Evolutionary conservation across 2,329 filamentous ascomycete species (phyloP).

Genomic region (Colletotrichum gigasporum): DNA sequence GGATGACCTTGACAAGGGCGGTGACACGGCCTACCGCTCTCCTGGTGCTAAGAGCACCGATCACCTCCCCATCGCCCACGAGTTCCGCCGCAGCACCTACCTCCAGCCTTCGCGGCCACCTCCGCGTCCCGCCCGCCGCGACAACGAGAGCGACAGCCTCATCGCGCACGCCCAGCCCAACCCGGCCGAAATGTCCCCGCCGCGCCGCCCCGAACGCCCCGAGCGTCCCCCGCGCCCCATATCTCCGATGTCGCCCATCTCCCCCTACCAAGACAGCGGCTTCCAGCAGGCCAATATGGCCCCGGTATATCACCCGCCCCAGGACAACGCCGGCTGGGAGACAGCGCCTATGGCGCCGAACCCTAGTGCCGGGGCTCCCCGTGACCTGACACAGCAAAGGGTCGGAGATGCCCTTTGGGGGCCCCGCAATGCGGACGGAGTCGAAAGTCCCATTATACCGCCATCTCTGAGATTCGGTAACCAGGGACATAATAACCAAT

Average conservation of each 20-base stretch:
- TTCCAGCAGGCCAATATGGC: slow-evolving; percentile 11
- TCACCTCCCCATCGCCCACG: slow-evolving; percentile 48
- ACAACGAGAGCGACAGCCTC: slow-evolving; percentile 54
- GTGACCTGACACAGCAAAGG: slow-evolving; percentile 41
- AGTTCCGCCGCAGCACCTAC: slow-evolving; percentile 47
- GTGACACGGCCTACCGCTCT: slow-evolving; percentile 34
- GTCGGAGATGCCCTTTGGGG: slow-evolving; percentile 46
- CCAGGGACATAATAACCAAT: background rate
- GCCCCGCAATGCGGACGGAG: slow-evolving; percentile 14
- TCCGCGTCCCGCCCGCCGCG: slow-evolving; percentile 26
- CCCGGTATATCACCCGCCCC: slow-evolving; percentile 1
- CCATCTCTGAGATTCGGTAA: background rate
- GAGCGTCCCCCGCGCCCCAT: too few relatives aligned
- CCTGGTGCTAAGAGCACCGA: slow-evolving; percentile 46
- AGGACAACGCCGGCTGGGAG: background rate
- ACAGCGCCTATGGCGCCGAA: background rate
- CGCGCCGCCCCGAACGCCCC: slow-evolving; percentile 13
- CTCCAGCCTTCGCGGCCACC: slow-evolving; percentile 32
- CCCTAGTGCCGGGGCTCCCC: slow-evolving; percentile 26
- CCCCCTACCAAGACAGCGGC: slow-evolving; percentile 17
- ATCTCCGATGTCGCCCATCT: slow-evolving; percentile 17
- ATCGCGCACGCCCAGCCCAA: slow-evolving; percentile 48
- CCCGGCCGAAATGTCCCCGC: slow-evolving; percentile 22
- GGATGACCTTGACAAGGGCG: slow-evolving; percentile 46
- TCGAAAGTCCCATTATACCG: slow-evolving; percentile 20